These are phyloP conservation scores for Patellifolia procumbens DNA, from an alignment of 179 eudicot genomes.

Conservation along the genomic window DNA sequence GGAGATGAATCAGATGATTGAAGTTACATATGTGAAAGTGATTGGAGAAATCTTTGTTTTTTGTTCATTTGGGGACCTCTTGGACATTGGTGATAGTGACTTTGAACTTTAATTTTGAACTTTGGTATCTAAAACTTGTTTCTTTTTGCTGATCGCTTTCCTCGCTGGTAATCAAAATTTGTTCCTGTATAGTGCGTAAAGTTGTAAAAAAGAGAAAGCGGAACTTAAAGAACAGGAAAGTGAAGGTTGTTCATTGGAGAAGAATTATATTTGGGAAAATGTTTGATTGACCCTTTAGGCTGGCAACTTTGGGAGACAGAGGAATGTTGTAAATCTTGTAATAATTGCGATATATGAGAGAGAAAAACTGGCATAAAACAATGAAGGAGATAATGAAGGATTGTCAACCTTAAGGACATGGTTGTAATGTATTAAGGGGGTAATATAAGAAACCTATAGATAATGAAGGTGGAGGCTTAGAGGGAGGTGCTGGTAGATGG, in stretches of 20 bases:
- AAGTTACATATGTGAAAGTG: neutral
- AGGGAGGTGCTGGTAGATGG: too few species aligned
- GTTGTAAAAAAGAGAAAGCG: neutral
- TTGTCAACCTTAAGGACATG: too few species aligned
- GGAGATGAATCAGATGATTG: neutral
- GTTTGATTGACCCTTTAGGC: neutral
- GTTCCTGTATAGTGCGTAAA: neutral
- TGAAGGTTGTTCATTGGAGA: neutral
- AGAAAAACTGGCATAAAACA: too few species aligned
- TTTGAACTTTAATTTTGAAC: neutral
- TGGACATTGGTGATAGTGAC: conserved; percentile 9
- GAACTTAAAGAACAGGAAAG: neutral
- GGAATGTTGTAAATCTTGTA: too few species aligned
- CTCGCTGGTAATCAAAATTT: neutral
- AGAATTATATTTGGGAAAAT: neutral
- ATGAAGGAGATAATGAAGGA: too few species aligned
- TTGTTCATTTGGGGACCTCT: neutral
- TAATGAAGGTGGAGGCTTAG: too few species aligned
- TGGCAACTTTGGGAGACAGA: neutral
- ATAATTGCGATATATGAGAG: neutral
- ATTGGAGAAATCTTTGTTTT: neutral
- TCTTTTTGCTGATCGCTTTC: neutral
- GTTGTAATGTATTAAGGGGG: too few species aligned
- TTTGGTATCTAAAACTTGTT: too few species aligned
- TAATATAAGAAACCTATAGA: too few species aligned